phyloP scores from a whole-genome alignment of 306 rosid species.

The Sicyos edulis region DNA sequence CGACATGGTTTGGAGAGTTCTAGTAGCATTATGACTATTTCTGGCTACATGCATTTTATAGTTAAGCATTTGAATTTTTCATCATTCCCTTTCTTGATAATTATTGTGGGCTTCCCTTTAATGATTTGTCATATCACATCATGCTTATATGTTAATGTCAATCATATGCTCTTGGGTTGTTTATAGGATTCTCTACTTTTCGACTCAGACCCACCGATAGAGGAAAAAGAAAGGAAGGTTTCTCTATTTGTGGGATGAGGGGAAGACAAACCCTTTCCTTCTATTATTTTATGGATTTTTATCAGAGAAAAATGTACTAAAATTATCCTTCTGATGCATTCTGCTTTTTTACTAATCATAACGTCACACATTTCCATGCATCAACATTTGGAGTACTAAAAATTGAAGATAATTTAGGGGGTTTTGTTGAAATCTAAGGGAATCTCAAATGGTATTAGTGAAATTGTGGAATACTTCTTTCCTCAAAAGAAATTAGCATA shows the following conservation, averaged over 20 bases:
- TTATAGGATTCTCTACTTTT: background rate
- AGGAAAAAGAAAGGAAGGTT: background rate
- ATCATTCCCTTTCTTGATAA: background rate
- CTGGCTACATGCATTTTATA: background rate
- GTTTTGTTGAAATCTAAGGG: too few species aligned
- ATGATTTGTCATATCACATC: background rate
- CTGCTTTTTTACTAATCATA: background rate
- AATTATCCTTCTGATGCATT: background rate
- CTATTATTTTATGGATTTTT: background rate
- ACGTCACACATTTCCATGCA: background rate
- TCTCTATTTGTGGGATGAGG: background rate
- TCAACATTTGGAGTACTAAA: background rate
- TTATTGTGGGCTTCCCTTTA: background rate
- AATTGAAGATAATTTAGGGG: too few species aligned
- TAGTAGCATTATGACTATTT: background rate
- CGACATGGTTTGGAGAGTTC: background rate
- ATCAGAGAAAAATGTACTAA: background rate
- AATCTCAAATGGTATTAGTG: too few species aligned
- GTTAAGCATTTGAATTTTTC: background rate
- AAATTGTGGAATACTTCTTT: too few species aligned
- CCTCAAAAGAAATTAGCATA: too few species aligned
- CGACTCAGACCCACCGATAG: background rate
- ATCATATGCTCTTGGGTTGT: conserved; percentile 5
- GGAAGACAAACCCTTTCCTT: background rate
- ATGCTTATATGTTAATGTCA: background rate